Base-by-base conservation (phyloP, 345 rosid genomes). In the Rubroshorea leprosula region DNA sequence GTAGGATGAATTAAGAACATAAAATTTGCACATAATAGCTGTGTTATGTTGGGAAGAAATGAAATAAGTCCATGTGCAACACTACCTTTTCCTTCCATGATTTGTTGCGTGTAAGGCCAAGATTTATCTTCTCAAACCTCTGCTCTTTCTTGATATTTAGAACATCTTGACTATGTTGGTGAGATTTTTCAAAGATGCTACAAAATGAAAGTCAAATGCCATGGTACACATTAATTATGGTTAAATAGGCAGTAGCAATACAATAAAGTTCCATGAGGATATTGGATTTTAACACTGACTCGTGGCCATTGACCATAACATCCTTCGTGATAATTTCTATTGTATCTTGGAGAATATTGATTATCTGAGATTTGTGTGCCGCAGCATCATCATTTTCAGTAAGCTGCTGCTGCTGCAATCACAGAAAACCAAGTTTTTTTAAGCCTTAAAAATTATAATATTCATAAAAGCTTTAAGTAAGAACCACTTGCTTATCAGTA, bases 321-420 rank as follows among this genome's bases (percentile, higher is more conserved):
- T 93, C 97, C 64, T 85, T 77, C 5, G 57, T 75, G 62, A 93
- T 85, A 57, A 90, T 82, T 78, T 93, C 99, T 61, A 93, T 77
- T 57, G 90, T 90, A 71, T 90, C 96, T 67, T 87, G 99, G 48
- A 93, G 96, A 65, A 82, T 69, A 74, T 87, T 83, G 71, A 90
- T 76, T 71, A 90, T 93, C 67, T 82, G 88, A 75, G 94, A 71
- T 74, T 51, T 79, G 80, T 79, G 73, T 15, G 23, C 19, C 15
- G 75, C 88, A 12, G 0, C 24, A 14, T 73, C 79, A 0, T 76
- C 83, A 26, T 35, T 0, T 43, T 74, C 88, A 60, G 6, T 57
- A 23, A 66, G 74, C 99, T 93, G n/a, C n/a, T n/a, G n/a, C n/a
- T n/a, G n/a, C n/a, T n/a, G 89, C 58, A 70, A 68, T 57, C 53